These are phyloP conservation scores for Schizophyllum commune DNA, from an alignment of 1,284 basidiomycete species.

Conservation along the genomic window DNA sequence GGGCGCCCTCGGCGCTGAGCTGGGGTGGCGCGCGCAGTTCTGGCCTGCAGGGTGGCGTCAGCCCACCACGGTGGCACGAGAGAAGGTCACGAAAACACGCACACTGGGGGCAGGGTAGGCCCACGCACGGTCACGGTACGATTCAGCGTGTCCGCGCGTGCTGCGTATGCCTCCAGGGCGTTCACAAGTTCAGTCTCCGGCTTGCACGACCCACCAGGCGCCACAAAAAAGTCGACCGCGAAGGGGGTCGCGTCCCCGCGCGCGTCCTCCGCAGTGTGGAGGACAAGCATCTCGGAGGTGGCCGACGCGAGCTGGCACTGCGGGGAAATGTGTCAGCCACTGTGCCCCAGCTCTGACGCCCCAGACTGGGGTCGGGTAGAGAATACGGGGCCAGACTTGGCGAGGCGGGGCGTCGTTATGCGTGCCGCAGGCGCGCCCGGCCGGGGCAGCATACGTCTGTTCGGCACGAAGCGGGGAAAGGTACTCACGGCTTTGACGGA, in stretches of 20 bases:
- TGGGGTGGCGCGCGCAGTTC: slow-evolving; percentile 58
- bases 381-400: neutral
- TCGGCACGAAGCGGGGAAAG: no score
- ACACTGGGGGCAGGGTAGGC: slow-evolving; percentile 50
- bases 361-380: slow-evolving; percentile 5
- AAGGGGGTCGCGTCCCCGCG: slow-evolving; percentile 39
- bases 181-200: neutral
- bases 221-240: slow-evolving; percentile 64
- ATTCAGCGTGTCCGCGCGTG: slow-evolving; percentile 33
- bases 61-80: neutral
- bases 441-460: no score
- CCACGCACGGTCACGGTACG: slow-evolving; percentile 44
- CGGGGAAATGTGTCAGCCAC: slow-evolving; percentile 5
- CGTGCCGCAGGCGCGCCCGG: no score
- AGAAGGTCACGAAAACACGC: slow-evolving; percentile 25
- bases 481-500: slow-evolving; percentile 64
- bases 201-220: slow-evolving; percentile 55
- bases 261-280: slow-evolving; percentile 33
- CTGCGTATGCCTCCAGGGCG: slow-evolving; percentile 22
- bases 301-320: slow-evolving; percentile 53
- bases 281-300: slow-evolving; percentile 45
- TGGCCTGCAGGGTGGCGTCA: slow-evolving; percentile 36
- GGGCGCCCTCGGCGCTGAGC: slow-evolving; percentile 58
- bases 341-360: neutral
- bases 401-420: no score